phyloP scores from a whole-genome alignment of 306 rosid species.

The Rubus parviflorus region DNA sequence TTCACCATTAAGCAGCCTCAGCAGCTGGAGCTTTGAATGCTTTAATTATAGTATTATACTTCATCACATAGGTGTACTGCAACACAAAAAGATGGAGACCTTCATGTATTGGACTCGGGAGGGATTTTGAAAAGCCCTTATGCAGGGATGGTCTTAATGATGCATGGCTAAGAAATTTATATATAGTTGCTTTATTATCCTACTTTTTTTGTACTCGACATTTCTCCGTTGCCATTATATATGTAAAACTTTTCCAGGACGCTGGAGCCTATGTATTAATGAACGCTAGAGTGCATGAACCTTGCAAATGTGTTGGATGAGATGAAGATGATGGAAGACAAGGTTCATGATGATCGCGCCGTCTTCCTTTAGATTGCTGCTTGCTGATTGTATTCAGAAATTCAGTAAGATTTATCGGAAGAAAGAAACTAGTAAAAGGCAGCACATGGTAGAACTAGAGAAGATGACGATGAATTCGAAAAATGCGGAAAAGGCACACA shows the following conservation, averaged over 20 bases:
- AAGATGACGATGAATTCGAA: slow-evolving; percentile 65
- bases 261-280: no score
- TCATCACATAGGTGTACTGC: no score
- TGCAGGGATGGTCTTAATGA: slow-evolving; percentile 38
- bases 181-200: background rate
- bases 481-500: no score
- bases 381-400: slow-evolving; percentile 47
- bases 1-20: slow-evolving; percentile 36
- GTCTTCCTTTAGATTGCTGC: slow-evolving; percentile 62
- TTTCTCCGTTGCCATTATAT: background rate
- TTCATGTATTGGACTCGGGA: slow-evolving; percentile 44
- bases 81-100: slow-evolving; percentile 30
- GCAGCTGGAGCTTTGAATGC: slow-evolving; percentile 63
- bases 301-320: slow-evolving; percentile 51
- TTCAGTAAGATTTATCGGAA: no score
- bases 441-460: fast-evolving
- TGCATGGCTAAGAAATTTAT: slow-evolving; percentile 13
- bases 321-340: slow-evolving; percentile 60
- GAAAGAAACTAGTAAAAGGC: no score
- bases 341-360: slow-evolving; percentile 36
- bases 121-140: slow-evolving; percentile 28
- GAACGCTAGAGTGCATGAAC: no score
- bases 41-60: slow-evolving; percentile 72
- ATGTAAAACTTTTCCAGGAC: background rate
- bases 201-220: background rate